phyloP scores from a whole-genome alignment of 495 filamentous ascomycete genomes.

The Pyronema omphalodes region DNA sequence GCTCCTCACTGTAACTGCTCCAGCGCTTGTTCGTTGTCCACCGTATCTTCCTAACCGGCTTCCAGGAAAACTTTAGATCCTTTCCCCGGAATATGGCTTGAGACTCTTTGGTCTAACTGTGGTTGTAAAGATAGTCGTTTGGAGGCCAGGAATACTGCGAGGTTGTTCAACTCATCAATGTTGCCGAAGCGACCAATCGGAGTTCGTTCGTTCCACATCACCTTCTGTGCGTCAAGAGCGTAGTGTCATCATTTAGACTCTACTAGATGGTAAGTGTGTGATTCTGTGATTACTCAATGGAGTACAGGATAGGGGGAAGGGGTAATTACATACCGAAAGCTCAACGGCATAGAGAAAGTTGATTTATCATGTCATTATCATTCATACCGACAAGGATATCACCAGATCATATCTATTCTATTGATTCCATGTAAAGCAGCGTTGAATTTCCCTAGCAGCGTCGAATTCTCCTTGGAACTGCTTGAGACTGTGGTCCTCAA shows the following conservation, averaged over 20 bases:
- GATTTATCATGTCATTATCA: conserved; percentile 71
- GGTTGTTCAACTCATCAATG: conserved; percentile 58
- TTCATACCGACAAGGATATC: conserved; percentile 80
- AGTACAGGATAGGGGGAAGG: no score
- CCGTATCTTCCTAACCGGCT: no score
- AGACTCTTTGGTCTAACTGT: conserved; percentile 23
- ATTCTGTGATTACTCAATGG: no score
- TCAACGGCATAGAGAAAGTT: conserved; percentile 89
- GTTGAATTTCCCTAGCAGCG: no score
- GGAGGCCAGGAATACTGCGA: conserved; percentile 60
- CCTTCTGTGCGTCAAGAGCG: conserved; percentile 61
- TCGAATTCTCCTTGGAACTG: no score
- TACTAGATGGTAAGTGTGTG: conserved; percentile 20
- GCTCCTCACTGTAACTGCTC: no score
- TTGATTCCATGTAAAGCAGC: no score
- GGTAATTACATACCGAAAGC: conserved; percentile 46
- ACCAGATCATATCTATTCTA: conserved; percentile 74
- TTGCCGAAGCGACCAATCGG: conserved; percentile 49
- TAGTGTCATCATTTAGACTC: conserved; percentile 87
- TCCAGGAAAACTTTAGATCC: no score
- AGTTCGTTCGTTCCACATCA: conserved; percentile 57
- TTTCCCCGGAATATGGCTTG: no score
- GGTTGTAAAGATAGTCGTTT: conserved; percentile 58
- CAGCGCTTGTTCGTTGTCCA: no score
- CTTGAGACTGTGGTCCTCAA: no score